phyloP scores from a whole-genome alignment of 2,329 filamentous ascomycete species.

The Trichoderma hamatum region DNA sequence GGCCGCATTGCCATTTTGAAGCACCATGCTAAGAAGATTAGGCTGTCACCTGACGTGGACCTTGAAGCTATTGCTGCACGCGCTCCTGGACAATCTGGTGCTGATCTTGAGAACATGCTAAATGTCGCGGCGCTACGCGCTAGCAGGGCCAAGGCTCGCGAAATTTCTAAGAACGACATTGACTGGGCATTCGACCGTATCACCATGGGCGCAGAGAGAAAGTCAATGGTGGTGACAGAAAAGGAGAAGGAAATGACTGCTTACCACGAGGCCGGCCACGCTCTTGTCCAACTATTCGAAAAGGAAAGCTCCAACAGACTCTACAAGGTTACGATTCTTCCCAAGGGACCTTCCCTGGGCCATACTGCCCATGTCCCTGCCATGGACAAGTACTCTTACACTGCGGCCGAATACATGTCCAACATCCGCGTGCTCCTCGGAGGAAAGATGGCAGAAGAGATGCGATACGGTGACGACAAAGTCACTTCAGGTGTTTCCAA shows the following conservation, averaged over 20 bases:
- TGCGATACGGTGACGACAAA: constrained; percentile 87
- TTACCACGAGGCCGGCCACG: constrained; percentile 95
- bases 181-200: constrained; percentile 99
- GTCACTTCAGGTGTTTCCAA: constrained; percentile 86
- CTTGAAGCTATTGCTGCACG: constrained; percentile 81
- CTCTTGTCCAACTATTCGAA: constrained; percentile 83
- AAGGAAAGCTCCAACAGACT: constrained; percentile 72
- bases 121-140: constrained; percentile 95
- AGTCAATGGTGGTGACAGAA: constrained; percentile 84
- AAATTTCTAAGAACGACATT: constrained; percentile 78
- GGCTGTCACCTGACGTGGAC: constrained; percentile 78
- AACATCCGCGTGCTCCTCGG: constrained; percentile 80
- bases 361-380: constrained; percentile 86
- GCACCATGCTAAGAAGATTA: constrained; percentile 92
- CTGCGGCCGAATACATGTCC: constrained; percentile 81
- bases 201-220: constrained; percentile 92
- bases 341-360: constrained; percentile 82
- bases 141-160: constrained; percentile 78
- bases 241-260: constrained; percentile 97
- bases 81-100: constrained; percentile 90
- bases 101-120: constrained; percentile 93
- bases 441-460: constrained; percentile 87
- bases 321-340: constrained; percentile 97
- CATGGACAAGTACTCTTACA: constrained; percentile 88
- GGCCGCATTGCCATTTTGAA: constrained; percentile 91